These are phyloP conservation scores for Cadophora luteo-olivacea DNA, from an alignment of 2,329 filamentous ascomycete genomes.

Conservation along the genomic window DNA sequence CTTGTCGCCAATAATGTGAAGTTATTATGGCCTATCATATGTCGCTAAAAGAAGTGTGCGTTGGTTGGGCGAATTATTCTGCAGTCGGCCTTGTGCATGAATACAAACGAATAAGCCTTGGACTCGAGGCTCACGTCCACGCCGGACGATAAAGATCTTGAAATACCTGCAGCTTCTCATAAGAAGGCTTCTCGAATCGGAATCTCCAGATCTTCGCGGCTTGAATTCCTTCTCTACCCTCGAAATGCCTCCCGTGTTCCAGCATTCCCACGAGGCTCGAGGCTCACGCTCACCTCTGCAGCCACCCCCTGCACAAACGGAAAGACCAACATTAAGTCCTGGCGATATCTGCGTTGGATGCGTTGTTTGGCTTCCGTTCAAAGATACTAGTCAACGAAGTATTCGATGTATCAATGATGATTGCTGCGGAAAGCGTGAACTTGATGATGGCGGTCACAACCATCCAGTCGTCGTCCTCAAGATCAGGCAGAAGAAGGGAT, in stretches of 20 bases:
- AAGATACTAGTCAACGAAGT: conserved; percentile 3
- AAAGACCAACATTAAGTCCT: conserved; percentile 1
- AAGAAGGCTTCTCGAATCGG: too few species aligned
- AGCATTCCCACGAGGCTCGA: neutral
- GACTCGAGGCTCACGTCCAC: neutral
- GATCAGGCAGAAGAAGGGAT: conserved; percentile 26
- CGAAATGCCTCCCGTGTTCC: neutral
- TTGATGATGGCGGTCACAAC: conserved; percentile 32
- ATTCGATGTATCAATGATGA: conserved; percentile 26
- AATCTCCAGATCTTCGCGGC: neutral
- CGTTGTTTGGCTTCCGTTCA: conserved; percentile 32
- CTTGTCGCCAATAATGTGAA: neutral
- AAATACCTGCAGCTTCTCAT: neutral
- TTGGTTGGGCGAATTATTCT: neutral
- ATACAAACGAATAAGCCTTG: neutral
- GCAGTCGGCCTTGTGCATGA: conserved; percentile 1
- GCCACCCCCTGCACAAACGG: neutral
- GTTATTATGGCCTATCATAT: neutral
- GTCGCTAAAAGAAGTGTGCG: neutral
- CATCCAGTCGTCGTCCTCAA: conserved; percentile 30
- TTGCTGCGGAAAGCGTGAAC: conserved; percentile 18
- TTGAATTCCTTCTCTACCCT: neutral
- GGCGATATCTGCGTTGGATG: conserved; percentile 32
- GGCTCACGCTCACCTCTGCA: neutral
- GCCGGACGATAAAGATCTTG: neutral